phyloP scores from a whole-genome alignment of 169 alveolate genomes.

The Amoebophrya sp. region DNA sequence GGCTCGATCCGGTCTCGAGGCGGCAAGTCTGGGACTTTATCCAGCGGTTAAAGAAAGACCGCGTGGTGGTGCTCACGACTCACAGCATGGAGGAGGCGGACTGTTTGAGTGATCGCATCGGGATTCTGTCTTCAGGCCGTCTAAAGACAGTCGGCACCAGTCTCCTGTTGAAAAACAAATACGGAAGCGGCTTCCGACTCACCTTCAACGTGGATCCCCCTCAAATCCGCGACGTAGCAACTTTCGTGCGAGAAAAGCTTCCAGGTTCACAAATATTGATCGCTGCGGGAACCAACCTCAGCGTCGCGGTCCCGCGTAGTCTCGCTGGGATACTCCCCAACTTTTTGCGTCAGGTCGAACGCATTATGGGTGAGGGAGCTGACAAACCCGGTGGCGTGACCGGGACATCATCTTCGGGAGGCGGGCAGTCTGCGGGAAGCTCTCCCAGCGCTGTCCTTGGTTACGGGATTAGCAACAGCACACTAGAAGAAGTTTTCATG shows the following conservation, averaged over 20 bases:
- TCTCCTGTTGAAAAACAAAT: slow-evolving; percentile 57
- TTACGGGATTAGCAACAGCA: neutral
- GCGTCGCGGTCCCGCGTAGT: neutral
- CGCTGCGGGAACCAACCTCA: neutral
- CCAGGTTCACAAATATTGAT: neutral
- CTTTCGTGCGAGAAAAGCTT: neutral
- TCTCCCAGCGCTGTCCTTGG: neutral
- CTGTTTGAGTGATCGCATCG: slow-evolving; percentile 68
- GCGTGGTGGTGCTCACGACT: slow-evolving; percentile 64
- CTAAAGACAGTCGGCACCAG: slow-evolving; percentile 55
- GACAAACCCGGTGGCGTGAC: too few relatives aligned
- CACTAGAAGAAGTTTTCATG: slow-evolving; percentile 24
- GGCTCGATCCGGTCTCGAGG: slow-evolving; percentile 65
- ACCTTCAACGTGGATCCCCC: neutral
- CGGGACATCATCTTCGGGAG: too few relatives aligned
- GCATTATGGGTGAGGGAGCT: too few relatives aligned
- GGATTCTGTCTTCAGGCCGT: slow-evolving; percentile 59
- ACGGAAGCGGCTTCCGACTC: slow-evolving; percentile 59
- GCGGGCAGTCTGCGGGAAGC: too few relatives aligned
- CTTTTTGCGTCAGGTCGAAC: neutral
- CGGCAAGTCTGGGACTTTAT: slow-evolving; percentile 65
- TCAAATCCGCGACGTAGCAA: neutral
- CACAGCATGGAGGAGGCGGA: slow-evolving; percentile 79
- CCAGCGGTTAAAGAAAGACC: slow-evolving; percentile 54
- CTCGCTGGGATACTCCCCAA: neutral